Evolutionary conservation across 306 rosid genomes (phyloP).

Genomic region (Cucumis cinereus): DNA sequence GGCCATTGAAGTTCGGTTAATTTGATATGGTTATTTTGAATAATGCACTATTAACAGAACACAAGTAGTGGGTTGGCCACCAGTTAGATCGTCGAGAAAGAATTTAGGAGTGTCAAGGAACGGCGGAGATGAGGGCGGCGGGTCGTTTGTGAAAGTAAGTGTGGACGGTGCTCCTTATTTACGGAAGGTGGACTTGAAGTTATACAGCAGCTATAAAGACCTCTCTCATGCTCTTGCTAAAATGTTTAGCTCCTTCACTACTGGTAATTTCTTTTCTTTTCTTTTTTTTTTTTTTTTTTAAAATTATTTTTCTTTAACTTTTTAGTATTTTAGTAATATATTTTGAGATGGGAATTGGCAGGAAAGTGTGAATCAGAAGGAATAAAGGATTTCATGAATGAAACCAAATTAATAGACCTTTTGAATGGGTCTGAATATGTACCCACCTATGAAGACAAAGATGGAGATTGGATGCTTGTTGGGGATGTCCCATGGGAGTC

Average conservation of each 20-base stretch:
- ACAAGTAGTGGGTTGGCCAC: slow-evolving; percentile 97
- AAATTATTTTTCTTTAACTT: no score
- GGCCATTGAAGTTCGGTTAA: no score
- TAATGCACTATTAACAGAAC: slow-evolving; percentile 21
- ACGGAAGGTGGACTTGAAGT: slow-evolving; percentile 70
- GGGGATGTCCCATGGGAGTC: slow-evolving; percentile 96
- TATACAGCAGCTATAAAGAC: slow-evolving; percentile 64
- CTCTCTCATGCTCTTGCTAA: slow-evolving; percentile 59
- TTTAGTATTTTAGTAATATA: no score
- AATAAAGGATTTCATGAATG: slow-evolving; percentile 69
- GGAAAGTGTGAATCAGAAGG: slow-evolving; percentile 58
- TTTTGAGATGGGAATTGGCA: slow-evolving; percentile 1
- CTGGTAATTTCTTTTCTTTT: slow-evolving; percentile 14
- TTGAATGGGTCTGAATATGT: slow-evolving; percentile 68
- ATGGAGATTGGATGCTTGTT: slow-evolving; percentile 92
- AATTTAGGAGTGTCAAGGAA: slow-evolving; percentile 34
- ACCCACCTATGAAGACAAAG: slow-evolving; percentile 70
- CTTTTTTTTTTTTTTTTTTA: no score
- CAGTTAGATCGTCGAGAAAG: slow-evolving; percentile 67
- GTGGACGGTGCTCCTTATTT: slow-evolving; percentile 91
- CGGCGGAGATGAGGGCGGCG: slow-evolving; percentile 11
- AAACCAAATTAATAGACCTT: slow-evolving; percentile 58
- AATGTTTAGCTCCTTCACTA: slow-evolving; percentile 78
- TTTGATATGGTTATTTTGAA: no score
- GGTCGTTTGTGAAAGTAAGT: slow-evolving; percentile 69